Percentiles rank a stretch among this genome's conserved stretches.
Conservation (phyloP, 768 basidiomycete genomes). For the Leccinellum albellum region DNA sequence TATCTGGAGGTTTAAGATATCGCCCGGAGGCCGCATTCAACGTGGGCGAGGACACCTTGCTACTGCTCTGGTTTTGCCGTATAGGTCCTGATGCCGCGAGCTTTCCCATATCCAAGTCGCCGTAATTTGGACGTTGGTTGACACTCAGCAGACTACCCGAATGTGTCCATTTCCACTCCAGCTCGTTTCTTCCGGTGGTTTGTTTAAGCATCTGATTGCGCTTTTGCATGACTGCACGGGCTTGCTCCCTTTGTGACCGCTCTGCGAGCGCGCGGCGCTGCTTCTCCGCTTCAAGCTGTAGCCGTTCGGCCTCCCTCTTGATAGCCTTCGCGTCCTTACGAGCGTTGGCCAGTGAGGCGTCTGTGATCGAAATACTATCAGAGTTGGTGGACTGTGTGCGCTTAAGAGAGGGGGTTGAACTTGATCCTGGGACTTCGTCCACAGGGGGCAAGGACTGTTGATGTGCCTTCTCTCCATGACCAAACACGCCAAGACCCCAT, state of each 20-base stretch:
- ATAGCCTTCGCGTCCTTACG: slow-evolving; percentile 65
- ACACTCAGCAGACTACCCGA: slow-evolving; percentile 42
- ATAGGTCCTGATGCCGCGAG: slow-evolving; percentile 59
- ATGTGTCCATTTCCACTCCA: slow-evolving; percentile 57
- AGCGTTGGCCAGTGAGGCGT: slow-evolving; percentile 37
- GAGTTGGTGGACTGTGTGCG: slow-evolving; percentile 76
- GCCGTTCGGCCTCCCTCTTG: slow-evolving; percentile 78
- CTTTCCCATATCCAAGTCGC: slow-evolving; percentile 42
- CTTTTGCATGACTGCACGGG: slow-evolving; percentile 90
- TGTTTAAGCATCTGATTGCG: slow-evolving; percentile 71
- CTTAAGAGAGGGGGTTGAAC: slow-evolving; percentile 65
- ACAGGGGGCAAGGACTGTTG: slow-evolving; percentile 63
- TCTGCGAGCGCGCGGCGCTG: slow-evolving; percentile 75
- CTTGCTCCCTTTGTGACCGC: slow-evolving; percentile 78
- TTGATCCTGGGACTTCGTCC: slow-evolving; percentile 60
- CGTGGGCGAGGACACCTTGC: slow-evolving; percentile 43
- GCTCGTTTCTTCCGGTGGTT: slow-evolving; percentile 44
- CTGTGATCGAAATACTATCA: slow-evolving; percentile 61
- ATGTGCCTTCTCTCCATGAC: slow-evolving; percentile 63
- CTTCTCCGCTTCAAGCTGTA: slow-evolving; percentile 78
- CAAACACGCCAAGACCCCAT: slow-evolving; percentile 70
- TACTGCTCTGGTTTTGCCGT: slow-evolving; percentile 50
- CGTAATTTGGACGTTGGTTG: slow-evolving; percentile 31
- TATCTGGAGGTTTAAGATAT: slow-evolving; percentile 41
- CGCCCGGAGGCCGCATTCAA: slow-evolving; percentile 61